These are phyloP conservation scores for Lactifluus echinatus DNA, from an alignment of 768 basidiomycete genomes.

Conservation along the genomic window DNA sequence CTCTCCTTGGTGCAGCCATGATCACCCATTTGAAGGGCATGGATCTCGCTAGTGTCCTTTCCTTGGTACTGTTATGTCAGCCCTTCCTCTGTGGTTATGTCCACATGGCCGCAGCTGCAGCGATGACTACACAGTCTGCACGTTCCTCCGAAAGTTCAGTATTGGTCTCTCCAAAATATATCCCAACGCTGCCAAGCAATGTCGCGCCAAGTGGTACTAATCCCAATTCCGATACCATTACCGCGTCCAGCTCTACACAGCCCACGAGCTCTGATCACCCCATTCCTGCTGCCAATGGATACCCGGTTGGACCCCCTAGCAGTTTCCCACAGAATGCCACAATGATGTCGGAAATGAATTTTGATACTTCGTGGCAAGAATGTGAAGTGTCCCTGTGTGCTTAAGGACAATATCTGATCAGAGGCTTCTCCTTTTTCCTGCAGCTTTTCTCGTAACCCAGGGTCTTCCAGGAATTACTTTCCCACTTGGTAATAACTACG, in stretches of 20 bases:
- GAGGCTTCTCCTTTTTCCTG: neutral
- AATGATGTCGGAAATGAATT: neutral
- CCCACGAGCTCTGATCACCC: neutral
- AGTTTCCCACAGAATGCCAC: constrained; percentile 7
- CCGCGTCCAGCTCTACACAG: neutral
- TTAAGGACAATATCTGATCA: neutral
- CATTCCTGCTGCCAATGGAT: neutral
- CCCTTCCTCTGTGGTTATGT: neutral
- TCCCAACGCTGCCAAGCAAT: neutral
- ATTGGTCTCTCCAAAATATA: neutral
- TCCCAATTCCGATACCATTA: neutral
- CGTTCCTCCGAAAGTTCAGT: neutral
- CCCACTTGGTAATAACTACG: constrained; percentile 28
- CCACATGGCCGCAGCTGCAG: neutral
- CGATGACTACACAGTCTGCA: neutral
- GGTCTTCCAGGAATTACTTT: constrained; percentile 30
- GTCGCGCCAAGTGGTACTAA: neutral
- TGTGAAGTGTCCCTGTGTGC: neutral
- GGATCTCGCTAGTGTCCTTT: neutral
- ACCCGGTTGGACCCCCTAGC: constrained; percentile 3
- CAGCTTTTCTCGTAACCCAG: constrained; percentile 31
- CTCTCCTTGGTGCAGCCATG: neutral
- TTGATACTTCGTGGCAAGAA: constrained; percentile 9
- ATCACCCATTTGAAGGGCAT: neutral
- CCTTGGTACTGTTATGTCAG: neutral